Conservation (phyloP, 2,329 filamentous ascomycete genomes). For the Kalmusia sp. region DNA sequence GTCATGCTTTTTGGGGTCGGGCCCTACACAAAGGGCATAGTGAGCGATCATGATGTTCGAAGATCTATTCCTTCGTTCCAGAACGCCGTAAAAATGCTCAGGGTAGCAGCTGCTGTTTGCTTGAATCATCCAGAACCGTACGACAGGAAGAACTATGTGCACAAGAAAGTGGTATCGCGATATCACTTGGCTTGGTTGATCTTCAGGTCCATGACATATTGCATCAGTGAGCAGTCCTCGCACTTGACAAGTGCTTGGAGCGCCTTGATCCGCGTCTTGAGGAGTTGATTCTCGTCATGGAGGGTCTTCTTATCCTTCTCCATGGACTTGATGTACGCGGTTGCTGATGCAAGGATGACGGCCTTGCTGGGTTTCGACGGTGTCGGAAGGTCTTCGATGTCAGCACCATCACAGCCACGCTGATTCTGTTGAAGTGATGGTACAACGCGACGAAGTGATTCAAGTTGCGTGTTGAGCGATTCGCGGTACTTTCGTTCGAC, state of each 20-base stretch:
- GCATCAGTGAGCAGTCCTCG: conserved; percentile 54
- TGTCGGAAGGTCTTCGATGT: conserved; percentile 53
- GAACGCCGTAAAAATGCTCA: conserved; percentile 28
- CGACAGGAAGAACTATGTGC: conserved; percentile 4
- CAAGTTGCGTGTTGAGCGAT: conserved; percentile 55
- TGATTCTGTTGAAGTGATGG: conserved; percentile 49
- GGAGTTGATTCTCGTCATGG: conserved; percentile 46
- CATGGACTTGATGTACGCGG: conserved; percentile 55
- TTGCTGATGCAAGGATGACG: conserved; percentile 55
- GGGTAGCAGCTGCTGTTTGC: not conserved
- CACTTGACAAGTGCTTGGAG: conserved; percentile 55
- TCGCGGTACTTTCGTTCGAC: conserved; percentile 57
- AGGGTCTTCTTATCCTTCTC: conserved; percentile 51
- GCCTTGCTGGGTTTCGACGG: conserved; percentile 53
- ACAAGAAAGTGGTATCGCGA: not conserved
- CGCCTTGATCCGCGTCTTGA: conserved; percentile 50
- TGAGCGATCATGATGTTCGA: conserved; percentile 10
- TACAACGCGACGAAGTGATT: conserved; percentile 49
- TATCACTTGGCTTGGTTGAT: conserved; percentile 37
- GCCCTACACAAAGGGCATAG: not conserved
- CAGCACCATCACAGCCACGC: conserved; percentile 45
- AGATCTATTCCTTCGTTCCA: conserved; percentile 16
- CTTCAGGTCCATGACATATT: conserved; percentile 52
- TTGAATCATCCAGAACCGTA: not conserved
- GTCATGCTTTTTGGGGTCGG: not conserved